These are phyloP conservation scores for Geotrichum reessii DNA, from an alignment of 1,139 yeast species.

Conservation along the genomic window DNA sequence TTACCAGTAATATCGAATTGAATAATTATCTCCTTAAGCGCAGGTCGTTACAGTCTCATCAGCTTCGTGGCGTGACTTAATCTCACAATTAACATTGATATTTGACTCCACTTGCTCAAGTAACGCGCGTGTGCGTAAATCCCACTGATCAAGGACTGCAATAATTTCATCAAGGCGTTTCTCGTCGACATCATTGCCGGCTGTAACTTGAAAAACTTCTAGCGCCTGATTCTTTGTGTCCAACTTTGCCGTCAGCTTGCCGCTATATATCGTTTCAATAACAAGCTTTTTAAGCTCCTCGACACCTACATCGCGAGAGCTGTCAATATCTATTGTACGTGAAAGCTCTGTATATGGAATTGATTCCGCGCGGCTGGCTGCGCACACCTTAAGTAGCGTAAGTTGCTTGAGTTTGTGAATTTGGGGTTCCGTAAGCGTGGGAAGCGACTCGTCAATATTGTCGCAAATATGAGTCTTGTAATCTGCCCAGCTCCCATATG, in stretches of 20 bases:
- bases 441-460: slow-evolving; percentile 11
- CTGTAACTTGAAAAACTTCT: slow-evolving; percentile 22
- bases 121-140: not conserved
- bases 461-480: slow-evolving; percentile 13
- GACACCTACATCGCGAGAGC: slow-evolving; percentile 6
- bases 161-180: slow-evolving; percentile 21
- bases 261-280: slow-evolving; percentile 27
- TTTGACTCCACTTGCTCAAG: not conserved
- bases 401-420: slow-evolving; percentile 24
- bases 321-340: slow-evolving; percentile 16
- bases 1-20: not conserved
- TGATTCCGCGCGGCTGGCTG: slow-evolving; percentile 12
- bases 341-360: slow-evolving; percentile 20
- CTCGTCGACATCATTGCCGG: slow-evolving; percentile 24
- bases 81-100: not conserved
- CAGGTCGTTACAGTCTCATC: no score
- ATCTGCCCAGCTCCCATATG: slow-evolving; percentile 25
- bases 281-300: slow-evolving; percentile 25
- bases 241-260: slow-evolving; percentile 26
- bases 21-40: slow-evolving; percentile 2
- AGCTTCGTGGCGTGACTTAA: not conserved
- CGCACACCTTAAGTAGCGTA: slow-evolving; percentile 23
- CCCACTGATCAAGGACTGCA: slow-evolving; percentile 13
- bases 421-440: slow-evolving; percentile 19
- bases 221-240: slow-evolving; percentile 25